These are phyloP conservation scores for Mixia osmundae DNA, from an alignment of 1,284 basidiomycete genomes.

Conservation along the genomic window DNA sequence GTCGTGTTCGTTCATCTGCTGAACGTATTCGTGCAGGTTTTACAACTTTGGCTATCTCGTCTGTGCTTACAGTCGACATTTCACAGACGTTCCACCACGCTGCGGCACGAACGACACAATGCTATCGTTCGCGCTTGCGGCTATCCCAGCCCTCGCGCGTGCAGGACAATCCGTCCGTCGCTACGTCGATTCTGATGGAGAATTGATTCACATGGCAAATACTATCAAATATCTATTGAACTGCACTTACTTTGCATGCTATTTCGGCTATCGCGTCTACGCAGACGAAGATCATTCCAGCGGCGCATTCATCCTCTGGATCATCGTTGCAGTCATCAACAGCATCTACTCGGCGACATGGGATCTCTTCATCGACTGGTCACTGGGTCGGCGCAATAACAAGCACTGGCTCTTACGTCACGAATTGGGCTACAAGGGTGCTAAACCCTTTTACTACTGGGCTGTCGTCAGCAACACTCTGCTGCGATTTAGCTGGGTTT, in stretches of 20 bases:
- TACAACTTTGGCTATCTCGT: slow-evolving; percentile 36
- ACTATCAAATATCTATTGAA: slow-evolving; percentile 26
- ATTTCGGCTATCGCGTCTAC: slow-evolving; percentile 17
- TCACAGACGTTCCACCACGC: neutral
- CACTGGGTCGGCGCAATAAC: slow-evolving; percentile 10
- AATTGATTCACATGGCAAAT: slow-evolving; percentile 62
- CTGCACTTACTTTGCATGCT: slow-evolving; percentile 18
- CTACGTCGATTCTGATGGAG: slow-evolving; percentile 47
- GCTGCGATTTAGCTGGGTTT: slow-evolving; percentile 16
- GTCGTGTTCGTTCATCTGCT: slow-evolving; percentile 22
- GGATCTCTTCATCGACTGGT: slow-evolving; percentile 18
- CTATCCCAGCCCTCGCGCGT: slow-evolving; percentile 47
- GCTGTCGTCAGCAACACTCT: slow-evolving; percentile 12
- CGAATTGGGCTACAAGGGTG: slow-evolving; percentile 15
- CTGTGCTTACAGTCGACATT: slow-evolving; percentile 22
- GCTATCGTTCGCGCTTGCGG: slow-evolving; percentile 35
- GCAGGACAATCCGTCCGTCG: slow-evolving; percentile 66
- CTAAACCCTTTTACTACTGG: slow-evolving; percentile 14
- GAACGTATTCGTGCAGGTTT: slow-evolving; percentile 21
- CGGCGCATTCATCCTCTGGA: slow-evolving; percentile 3
- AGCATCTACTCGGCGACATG: slow-evolving; percentile 5
- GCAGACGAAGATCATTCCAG: slow-evolving; percentile 13
- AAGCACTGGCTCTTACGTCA: slow-evolving; percentile 12
- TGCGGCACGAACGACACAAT: slow-evolving; percentile 24
- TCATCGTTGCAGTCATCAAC: slow-evolving; percentile 8